Evolutionary conservation across 495 filamentous ascomycete genomes (phyloP).

Genomic region (Tetracladium setigerum): DNA sequence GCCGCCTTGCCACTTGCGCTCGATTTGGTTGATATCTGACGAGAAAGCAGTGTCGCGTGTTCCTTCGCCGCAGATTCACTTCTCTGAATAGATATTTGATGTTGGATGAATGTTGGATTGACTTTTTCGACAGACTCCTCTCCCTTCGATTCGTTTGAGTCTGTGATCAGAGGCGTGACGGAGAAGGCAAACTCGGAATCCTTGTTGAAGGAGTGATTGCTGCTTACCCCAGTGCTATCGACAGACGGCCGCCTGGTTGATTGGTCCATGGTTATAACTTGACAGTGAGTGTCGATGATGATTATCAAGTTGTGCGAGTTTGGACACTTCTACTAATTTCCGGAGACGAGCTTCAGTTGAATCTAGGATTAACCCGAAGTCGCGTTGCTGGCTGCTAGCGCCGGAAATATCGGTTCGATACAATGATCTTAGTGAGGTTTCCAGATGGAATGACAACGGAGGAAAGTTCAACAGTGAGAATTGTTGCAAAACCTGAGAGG

Average conservation of each 20-base stretch:
- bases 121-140: neutral
- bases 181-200: slow-evolving; percentile 9
- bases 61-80: slow-evolving; percentile 7
- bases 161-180: slow-evolving; percentile 3
- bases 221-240: neutral
- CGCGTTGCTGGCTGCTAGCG: no score
- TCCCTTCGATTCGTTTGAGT: neutral
- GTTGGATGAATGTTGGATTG: slow-evolving; percentile 15
- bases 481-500: no score
- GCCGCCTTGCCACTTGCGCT: neutral
- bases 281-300: no score
- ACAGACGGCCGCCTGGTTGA: neutral
- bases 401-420: no score
- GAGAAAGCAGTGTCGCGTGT: slow-evolving; percentile 7
- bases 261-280: no score
- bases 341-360: no score
- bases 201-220: slow-evolving; percentile 2
- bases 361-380: no score
- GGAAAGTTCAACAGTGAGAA: no score
- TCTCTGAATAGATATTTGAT: slow-evolving; percentile 16
- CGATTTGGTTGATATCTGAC: slow-evolving; percentile 13
- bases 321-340: no score
- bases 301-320: no score
- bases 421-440: no score
- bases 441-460: no score